These are phyloP conservation scores for Elsinoe arachidis DNA, from an alignment of 2,329 filamentous ascomycete species.

Conservation along the genomic window DNA sequence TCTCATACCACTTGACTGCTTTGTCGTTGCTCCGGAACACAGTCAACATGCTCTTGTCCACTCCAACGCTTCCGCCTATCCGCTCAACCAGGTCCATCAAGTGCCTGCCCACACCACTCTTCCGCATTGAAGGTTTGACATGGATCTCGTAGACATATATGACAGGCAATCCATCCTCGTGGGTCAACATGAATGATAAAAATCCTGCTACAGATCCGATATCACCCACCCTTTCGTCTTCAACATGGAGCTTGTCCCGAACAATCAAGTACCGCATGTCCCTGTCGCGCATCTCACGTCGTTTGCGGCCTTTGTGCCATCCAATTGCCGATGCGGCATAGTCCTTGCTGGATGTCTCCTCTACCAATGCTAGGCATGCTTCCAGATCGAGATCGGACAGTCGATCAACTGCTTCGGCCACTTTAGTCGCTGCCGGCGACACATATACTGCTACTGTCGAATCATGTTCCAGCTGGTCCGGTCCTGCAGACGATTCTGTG, in stretches of 20 bases:
- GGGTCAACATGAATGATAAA: constrained; percentile 62
- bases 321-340: constrained; percentile 55
- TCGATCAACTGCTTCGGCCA: constrained; percentile 13
- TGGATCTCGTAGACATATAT: constrained; percentile 77
- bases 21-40: constrained; percentile 56
- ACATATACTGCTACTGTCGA: constrained; percentile 19
- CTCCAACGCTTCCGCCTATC: constrained; percentile 46
- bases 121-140: constrained; percentile 47
- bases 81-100: constrained; percentile 50
- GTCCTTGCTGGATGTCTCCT: constrained; percentile 54
- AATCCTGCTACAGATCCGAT: constrained; percentile 29
- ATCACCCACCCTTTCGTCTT: neutral
- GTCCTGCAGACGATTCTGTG: neutral
- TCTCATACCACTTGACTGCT: constrained; percentile 53
- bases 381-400: constrained; percentile 31
- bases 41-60: constrained; percentile 64
- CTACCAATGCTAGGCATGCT: constrained; percentile 49
- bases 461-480: too few relatives aligned
- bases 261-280: constrained; percentile 63
- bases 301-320: constrained; percentile 56
- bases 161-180: constrained; percentile 56
- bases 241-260: constrained; percentile 21
- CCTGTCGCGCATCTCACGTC: constrained; percentile 57
- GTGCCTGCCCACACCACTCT: constrained; percentile 53
- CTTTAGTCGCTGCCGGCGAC: constrained; percentile 19